Evolutionary conservation across 2,329 filamentous ascomycete species (phyloP), one percentile per base, ranked within the genome.

Genomic region (Aspergillus tanneri): DNA sequence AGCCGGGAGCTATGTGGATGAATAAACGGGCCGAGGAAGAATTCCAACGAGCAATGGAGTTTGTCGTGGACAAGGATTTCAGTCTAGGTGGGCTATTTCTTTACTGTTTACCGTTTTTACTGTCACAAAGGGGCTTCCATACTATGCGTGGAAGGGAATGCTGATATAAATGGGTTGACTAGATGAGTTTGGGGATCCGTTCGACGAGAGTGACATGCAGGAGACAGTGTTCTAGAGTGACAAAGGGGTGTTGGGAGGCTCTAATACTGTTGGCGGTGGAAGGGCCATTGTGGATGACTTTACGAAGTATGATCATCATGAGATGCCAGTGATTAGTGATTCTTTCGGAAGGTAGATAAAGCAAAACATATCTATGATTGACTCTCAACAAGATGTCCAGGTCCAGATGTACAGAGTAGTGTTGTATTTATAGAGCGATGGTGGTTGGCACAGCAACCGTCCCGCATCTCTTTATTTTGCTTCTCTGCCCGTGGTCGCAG

Each of bases 11-110:
- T 77, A 6, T 68, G 7, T 84, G 79, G 79, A 73, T 72, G 55
- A 80, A 73, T 52, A 80, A 78, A 63, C 82, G 81, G 58, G 77
- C 78, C 4, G 64, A 75, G 52, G 81, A 83, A 50, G 81, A 84
- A 46, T 77, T 72, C 55, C 67, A 74, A 35, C 69, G 77, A 21
- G 76, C 75, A 14, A 71, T 73, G 70, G 74, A 77, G 22, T 60
- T 58, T 52, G 56, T 84, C 38, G 59, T 80, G 40, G 78, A 84
- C 60, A 72, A 71, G 56, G 73, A 79, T 35, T 80, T 78, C 56
- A 76, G 66, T 58, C 58, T 76, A 52, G 59, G 75, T 77, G 58
- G 54, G 74, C 65, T 32, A 19, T 21, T 11, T 30, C 30, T 32
- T 32, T 18, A 12, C 18, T 34, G 23, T 43, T 2, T n/a, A 23